Evolutionary conservation across 1,284 basidiomycete species (phyloP).

Genomic region (Austroboletus olivaceoglutinosus): DNA sequence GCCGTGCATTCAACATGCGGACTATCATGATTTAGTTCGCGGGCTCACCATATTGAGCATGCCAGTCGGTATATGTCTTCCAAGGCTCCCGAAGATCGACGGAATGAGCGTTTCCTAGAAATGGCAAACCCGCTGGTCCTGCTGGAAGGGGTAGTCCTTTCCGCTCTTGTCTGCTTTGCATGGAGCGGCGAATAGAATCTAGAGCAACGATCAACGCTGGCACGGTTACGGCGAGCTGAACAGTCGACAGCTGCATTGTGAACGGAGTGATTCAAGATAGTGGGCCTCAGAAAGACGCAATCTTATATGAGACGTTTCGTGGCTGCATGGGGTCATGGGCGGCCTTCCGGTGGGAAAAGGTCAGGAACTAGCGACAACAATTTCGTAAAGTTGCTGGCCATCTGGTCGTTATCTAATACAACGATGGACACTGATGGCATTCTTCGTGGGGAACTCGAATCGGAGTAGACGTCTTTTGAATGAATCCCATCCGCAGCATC

Average conservation of each 20-base stretch:
- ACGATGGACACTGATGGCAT: no score
- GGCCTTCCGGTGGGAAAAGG: no score
- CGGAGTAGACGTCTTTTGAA: no score
- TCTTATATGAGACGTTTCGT: neutral
- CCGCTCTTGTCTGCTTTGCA: neutral
- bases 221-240: neutral
- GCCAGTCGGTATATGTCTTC: slow-evolving; percentile 17
- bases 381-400: no score
- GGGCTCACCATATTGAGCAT: slow-evolving; percentile 9
- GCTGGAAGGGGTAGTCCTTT: slow-evolving; percentile 6
- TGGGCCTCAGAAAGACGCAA: neutral
- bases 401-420: no score
- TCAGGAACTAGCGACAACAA: no score
- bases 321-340: neutral
- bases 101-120: slow-evolving; percentile 8
- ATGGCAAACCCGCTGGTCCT: slow-evolving; percentile 6
- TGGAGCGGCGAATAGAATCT: neutral
- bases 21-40: neutral
- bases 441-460: no score
- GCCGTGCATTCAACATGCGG: neutral
- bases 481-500: no score
- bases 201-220: slow-evolving; percentile 1
- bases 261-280: neutral
- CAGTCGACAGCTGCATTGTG: neutral
- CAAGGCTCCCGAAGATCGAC: slow-evolving; percentile 11